phyloP scores from a whole-genome alignment of 257 asterid genomes.

The Nemophila menziesii region DNA sequence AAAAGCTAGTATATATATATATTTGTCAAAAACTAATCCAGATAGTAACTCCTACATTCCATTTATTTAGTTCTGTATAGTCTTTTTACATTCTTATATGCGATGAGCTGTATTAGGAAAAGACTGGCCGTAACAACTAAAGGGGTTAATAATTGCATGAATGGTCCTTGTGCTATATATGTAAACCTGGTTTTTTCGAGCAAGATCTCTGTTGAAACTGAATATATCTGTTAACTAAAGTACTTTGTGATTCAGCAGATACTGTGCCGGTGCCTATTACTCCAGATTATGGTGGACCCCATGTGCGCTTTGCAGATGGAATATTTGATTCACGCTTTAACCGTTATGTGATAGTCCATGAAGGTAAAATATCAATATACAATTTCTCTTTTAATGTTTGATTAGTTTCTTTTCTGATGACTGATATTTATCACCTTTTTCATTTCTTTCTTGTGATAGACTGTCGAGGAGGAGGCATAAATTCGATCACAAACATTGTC shows the following conservation, averaged over 20 bases:
- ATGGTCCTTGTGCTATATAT: too few species aligned
- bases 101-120: not conserved
- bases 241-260: constrained; percentile 31
- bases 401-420: constrained; percentile 1
- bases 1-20: not conserved
- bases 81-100: not conserved
- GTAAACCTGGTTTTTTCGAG: too few species aligned
- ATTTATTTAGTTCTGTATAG: not conserved
- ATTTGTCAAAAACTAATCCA: not conserved
- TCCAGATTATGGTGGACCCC: constrained; percentile 67
- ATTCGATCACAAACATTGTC: constrained; percentile 61
- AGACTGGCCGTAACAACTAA: not conserved
- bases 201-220: too few species aligned
- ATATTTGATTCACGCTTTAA: constrained; percentile 67
- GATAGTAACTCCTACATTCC: not conserved
- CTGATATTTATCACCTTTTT: constrained; percentile 6
- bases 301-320: constrained; percentile 85
- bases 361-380: constrained; percentile 40
- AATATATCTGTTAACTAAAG: not conserved
- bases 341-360: constrained; percentile 67
- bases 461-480: constrained; percentile 54
- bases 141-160: too few species aligned
- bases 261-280: constrained; percentile 75
- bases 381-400: constrained; percentile 5
- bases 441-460: constrained; percentile 33